Evolutionary conservation across 1,284 basidiomycete genomes (phyloP).

Genomic region (Fomitopsis betulina): DNA sequence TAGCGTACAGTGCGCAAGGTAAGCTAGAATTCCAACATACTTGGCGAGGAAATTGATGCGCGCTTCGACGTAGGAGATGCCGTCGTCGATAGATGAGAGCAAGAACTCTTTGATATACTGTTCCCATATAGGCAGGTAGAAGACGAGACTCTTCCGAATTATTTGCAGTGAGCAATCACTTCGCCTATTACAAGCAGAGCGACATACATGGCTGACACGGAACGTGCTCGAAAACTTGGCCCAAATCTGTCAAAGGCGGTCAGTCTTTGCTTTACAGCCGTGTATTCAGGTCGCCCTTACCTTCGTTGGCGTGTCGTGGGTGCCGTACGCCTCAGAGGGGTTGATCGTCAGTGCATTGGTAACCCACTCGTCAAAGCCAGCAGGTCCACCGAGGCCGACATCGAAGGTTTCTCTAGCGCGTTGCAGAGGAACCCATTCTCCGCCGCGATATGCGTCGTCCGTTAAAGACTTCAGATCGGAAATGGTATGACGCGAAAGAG

Average conservation of each 20-base stretch:
- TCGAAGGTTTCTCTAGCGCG: slow-evolving; percentile 51
- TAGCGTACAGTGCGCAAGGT: neutral
- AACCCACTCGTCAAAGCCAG: slow-evolving; percentile 67
- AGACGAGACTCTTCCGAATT: slow-evolving; percentile 41
- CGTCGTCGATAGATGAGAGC: slow-evolving; percentile 60
- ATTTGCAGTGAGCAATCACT: neutral
- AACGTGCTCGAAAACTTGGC: slow-evolving; percentile 58
- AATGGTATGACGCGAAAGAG: slow-evolving; percentile 35
- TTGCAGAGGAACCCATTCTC: slow-evolving; percentile 49
- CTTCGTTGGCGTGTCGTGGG: slow-evolving; percentile 64
- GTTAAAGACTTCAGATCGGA: slow-evolving; percentile 36
- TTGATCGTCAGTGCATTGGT: slow-evolving; percentile 56
- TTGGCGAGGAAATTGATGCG: slow-evolving; percentile 63
- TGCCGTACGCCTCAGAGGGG: slow-evolving; percentile 63
- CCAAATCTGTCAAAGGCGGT: slow-evolving; percentile 52
- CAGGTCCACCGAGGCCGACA: slow-evolving; percentile 46
- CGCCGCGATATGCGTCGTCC: slow-evolving; percentile 36
- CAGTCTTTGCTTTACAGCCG: neutral
- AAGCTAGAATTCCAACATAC: slow-evolving; percentile 29
- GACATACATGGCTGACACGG: slow-evolving; percentile 37
- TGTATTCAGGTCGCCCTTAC: slow-evolving; percentile 25
- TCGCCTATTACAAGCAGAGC: neutral
- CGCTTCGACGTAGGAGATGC: slow-evolving; percentile 69
- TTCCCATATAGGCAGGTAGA: slow-evolving; percentile 50
- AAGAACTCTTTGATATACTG: slow-evolving; percentile 63